These are phyloP conservation scores for Cercospora sojina DNA, from an alignment of 2,329 filamentous ascomycete genomes.

Conservation along the genomic window DNA sequence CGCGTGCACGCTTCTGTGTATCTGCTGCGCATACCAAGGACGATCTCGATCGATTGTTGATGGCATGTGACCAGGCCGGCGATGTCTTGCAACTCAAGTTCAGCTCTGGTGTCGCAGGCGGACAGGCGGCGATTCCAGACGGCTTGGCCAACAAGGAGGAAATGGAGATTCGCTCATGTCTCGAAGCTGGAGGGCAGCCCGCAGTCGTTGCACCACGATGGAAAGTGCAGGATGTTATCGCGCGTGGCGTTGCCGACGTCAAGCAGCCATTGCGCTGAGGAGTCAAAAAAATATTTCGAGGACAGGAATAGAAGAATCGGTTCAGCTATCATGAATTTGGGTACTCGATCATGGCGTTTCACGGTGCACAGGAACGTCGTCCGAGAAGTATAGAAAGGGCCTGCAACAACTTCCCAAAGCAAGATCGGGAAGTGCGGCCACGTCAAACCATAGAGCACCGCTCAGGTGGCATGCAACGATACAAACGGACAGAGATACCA, in stretches of 20 bases:
- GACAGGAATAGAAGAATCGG: neutral
- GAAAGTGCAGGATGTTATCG: conserved; percentile 72
- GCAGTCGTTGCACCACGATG: conserved; percentile 70
- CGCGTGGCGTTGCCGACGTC: conserved; percentile 70
- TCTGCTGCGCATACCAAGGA: conserved; percentile 98
- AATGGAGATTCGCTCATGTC: conserved; percentile 57
- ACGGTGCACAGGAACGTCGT: neutral
- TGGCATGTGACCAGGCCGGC: conserved; percentile 88
- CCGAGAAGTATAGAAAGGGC: neutral
- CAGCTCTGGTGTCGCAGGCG: conserved; percentile 91
- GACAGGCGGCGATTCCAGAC: conserved; percentile 72
- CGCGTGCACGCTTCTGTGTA: conserved; percentile 91
- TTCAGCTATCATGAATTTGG: neutral
- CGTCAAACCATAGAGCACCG: neutral
- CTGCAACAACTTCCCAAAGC: neutral
- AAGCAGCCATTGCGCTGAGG: conserved; percentile 60
- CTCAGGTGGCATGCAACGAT: neutral
- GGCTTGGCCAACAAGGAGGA: conserved; percentile 71
- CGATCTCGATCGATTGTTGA: conserved; percentile 84
- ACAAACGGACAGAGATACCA: neutral
- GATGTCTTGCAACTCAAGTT: conserved; percentile 94
- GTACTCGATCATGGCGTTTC: neutral
- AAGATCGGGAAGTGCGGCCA: neutral
- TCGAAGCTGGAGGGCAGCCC: conserved; percentile 50
- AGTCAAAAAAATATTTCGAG: neutral